Evolutionary conservation across 192 early-diverging fungal species (phyloP).

Genomic region (Funneliformis geosporum): DNA sequence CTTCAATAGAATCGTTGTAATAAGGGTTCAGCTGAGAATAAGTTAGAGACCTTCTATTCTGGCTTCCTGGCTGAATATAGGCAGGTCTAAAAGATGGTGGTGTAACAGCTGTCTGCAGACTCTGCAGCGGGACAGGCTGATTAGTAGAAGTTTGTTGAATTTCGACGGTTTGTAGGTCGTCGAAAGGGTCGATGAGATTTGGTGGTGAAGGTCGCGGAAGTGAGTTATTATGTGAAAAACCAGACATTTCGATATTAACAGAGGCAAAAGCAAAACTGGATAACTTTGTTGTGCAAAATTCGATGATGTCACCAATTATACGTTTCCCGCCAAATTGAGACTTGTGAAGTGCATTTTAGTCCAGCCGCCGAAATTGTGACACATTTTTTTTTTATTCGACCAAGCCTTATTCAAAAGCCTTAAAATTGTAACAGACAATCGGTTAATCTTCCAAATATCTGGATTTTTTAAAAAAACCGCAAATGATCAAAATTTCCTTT

Average conservation of each 20-base stretch:
- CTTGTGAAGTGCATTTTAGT: neutral
- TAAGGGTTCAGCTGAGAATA: conserved; percentile 23
- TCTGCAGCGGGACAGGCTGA: neutral
- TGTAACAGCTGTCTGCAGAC: conserved; percentile 25
- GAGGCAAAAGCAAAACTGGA: neutral
- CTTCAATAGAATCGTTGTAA: conserved; percentile 17
- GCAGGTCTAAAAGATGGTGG: conserved; percentile 27
- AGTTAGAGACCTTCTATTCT: neutral
- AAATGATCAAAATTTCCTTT: neutral
- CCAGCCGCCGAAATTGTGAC: neutral
- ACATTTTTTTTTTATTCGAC: neutral
- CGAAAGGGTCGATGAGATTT: conserved; percentile 26
- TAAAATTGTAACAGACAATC: neutral
- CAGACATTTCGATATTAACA: conserved; percentile 29
- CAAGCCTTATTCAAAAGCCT: neutral
- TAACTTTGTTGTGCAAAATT: conserved; percentile 1
- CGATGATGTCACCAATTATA: neutral
- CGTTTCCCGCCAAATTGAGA: neutral
- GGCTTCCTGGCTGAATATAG: neutral
- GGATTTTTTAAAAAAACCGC: neutral
- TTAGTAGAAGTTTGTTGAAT: neutral
- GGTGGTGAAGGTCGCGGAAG: neutral
- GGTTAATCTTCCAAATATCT: neutral
- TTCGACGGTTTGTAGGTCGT: conserved; percentile 3
- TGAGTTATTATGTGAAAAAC: conserved; percentile 16